These are phyloP conservation scores for Daldinia sp. DNA, from an alignment of 2,329 filamentous ascomycete species.

Conservation along the genomic window DNA sequence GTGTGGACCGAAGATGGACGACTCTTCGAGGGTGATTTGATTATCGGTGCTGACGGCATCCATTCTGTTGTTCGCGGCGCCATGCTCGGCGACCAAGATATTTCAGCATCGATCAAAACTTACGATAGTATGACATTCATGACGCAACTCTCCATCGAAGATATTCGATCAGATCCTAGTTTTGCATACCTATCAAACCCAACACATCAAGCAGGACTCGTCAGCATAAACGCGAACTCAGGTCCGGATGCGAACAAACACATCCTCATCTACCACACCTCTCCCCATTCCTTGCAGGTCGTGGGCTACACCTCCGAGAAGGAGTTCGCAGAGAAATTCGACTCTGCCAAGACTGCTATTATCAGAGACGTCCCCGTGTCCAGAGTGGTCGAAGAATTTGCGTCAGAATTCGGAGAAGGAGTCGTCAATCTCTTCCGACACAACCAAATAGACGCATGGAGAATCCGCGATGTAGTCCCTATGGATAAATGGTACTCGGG, in stretches of 20 bases:
- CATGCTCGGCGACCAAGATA: constrained; percentile 20
- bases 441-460: constrained; percentile 35
- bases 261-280: constrained; percentile 38
- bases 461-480: constrained; percentile 34
- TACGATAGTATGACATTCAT: constrained; percentile 33
- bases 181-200: constrained; percentile 35
- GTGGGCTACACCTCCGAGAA: constrained; percentile 37
- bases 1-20: constrained; percentile 36
- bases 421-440: constrained; percentile 33
- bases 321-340: constrained; percentile 34
- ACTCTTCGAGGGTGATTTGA: constrained; percentile 35
- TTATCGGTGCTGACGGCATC: constrained; percentile 42
- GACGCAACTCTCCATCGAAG: constrained; percentile 29
- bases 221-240: constrained; percentile 17
- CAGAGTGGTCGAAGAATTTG: constrained; percentile 32
- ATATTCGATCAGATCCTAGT: constrained; percentile 24
- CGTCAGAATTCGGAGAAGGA: constrained; percentile 22
- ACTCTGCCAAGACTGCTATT: constrained; percentile 33
- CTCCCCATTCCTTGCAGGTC: constrained; percentile 30
- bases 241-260: constrained; percentile 25
- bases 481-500: constrained; percentile 37
- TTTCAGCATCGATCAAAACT: constrained; percentile 12
- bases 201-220: constrained; percentile 29
- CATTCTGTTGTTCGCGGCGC: constrained; percentile 32
- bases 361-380: constrained; percentile 32